A percentile compares a stretch with the other conserved stretches of the same genome.
Evolutionary conservation across 371 early-diverging fungal genomes (phyloP).

Genomic region (Nematocida minor): DNA sequence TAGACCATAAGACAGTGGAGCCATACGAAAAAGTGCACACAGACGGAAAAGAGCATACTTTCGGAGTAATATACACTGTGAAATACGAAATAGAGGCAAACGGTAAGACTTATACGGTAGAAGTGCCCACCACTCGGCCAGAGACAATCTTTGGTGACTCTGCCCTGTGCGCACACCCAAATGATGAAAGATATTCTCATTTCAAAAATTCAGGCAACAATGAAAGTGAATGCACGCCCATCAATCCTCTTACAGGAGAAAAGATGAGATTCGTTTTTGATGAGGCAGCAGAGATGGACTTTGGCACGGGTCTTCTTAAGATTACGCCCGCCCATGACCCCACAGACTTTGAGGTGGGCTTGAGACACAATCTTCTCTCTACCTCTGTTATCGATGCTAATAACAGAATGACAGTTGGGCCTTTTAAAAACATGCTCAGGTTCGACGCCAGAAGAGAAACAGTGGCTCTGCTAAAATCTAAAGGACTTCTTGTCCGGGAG

Average conservation of each 20-base stretch:
- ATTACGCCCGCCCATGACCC: constrained; percentile 98
- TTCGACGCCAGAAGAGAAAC: constrained; percentile 87
- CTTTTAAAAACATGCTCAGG: constrained; percentile 73
- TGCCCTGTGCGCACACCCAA: constrained; percentile 87
- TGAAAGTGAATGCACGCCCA: too few relatives aligned
- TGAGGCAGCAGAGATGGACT: constrained; percentile 80
- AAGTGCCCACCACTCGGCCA: constrained; percentile 94
- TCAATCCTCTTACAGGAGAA: constrained; percentile 85
- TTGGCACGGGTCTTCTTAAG: constrained; percentile 98
- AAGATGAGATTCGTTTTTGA: constrained; percentile 82
- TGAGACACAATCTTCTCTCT: constrained; percentile 80
- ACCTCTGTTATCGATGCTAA: constrained; percentile 89
- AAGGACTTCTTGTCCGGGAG: constrained; percentile 77
- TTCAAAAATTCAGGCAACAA: constrained; percentile 14
- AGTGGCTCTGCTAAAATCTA: constrained; percentile 74
- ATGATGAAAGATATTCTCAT: constrained; percentile 72
- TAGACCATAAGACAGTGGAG: constrained; percentile 57
- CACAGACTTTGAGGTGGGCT: constrained; percentile 92
- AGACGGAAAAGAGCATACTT: constrained; percentile 79
- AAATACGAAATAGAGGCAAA: constrained; percentile 54
- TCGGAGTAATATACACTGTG: constrained; percentile 83
- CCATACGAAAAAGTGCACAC: constrained; percentile 51
- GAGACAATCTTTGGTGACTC: constrained; percentile 98
- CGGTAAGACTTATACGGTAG: constrained; percentile 68
- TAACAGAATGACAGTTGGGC: constrained; percentile 75